Conservation (phyloP, 2,329 filamentous ascomycete genomes). For the Davidsoniella neocaledoniae region DNA sequence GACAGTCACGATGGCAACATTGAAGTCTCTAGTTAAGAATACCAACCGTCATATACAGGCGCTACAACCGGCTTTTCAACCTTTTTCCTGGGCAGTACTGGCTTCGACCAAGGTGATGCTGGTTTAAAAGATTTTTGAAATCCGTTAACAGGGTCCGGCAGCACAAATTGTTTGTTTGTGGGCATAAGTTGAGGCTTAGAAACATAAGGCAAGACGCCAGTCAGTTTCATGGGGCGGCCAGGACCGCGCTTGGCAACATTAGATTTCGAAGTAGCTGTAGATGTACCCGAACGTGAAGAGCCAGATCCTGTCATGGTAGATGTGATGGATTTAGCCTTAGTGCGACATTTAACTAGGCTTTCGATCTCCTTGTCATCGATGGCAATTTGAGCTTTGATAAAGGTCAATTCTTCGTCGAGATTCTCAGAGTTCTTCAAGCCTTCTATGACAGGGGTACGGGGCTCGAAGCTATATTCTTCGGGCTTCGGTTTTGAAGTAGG, state of each 20-base stretch:
- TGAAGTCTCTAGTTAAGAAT: no score
- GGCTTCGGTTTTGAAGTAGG: constrained; percentile 35
- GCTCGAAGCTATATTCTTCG: constrained; percentile 48
- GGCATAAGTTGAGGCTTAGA: constrained; percentile 16
- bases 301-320: no score
- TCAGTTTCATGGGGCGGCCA: constrained; percentile 15
- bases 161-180: no score
- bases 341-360: constrained; percentile 42
- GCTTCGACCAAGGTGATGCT: not conserved
- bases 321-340: no score
- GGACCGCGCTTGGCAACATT: not conserved
- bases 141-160: no score
- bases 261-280: not conserved
- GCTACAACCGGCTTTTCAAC: no score
- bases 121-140: constrained; percentile 1
- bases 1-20: no score
- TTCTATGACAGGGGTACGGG: constrained; percentile 67
- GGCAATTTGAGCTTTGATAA: constrained; percentile 74
- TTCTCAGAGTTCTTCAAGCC: constrained; percentile 25
- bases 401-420: constrained; percentile 34
- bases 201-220: constrained; percentile 22
- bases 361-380: constrained; percentile 56
- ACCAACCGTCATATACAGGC: no score
- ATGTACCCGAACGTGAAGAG: not conserved
- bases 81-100: no score